Evolutionary conservation across 2,329 filamentous ascomycete species (phyloP), one percentile per base, ranked within the genome.

Genomic region (Fusarium agapanthi): DNA sequence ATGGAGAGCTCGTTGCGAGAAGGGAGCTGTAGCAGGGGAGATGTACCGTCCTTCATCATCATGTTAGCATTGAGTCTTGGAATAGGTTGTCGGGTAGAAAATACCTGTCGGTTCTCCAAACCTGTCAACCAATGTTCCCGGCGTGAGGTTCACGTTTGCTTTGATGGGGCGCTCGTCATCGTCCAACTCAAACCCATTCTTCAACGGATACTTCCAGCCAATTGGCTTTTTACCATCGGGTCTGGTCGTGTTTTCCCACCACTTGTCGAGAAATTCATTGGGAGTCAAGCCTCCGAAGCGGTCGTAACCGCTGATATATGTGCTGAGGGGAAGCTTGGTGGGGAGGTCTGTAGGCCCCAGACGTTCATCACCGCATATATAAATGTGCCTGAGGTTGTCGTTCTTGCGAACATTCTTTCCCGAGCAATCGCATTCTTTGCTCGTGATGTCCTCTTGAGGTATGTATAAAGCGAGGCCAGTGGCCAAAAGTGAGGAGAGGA

Each of bases 71-170:
- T 34, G 0, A 10, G 4, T 8, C 3, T 12, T 14, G 2, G 9
- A 8, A 15, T 8, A 3, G 9, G 14, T 9, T 9, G 7, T 9
- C 15, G 3, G 7, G 32, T 34, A 34, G 32, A 9, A 34, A 34
- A 2, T 34, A 73, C 69, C 69, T n/a, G 18, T 50, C 3, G 48
- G 16, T 5, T 61, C 69, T 43, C 86, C 86, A 45, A 88, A 88
- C 1, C 85, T 80, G 73, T 88, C 86, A 5, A 88, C 68, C 26
- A 85, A 77, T 13, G 81, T 80, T 10, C 84, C 86, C 0, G 75
- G 76, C 3, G 68, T 62, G 0, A 88, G 74, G 2, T 81, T 82
- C 60, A 84, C 77, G 28, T 81, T 84, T 5, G 82, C 83, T 16
- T 80, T 76, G 35, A 87, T 85, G 3, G 82, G 78, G 1, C 76